Percentiles rank a stretch among this genome's conserved stretches.
These are phyloP conservation scores for Chytridiales sp. DNA, from an alignment of 371 early-diverging fungal genomes.

Conservation along the genomic window DNA sequence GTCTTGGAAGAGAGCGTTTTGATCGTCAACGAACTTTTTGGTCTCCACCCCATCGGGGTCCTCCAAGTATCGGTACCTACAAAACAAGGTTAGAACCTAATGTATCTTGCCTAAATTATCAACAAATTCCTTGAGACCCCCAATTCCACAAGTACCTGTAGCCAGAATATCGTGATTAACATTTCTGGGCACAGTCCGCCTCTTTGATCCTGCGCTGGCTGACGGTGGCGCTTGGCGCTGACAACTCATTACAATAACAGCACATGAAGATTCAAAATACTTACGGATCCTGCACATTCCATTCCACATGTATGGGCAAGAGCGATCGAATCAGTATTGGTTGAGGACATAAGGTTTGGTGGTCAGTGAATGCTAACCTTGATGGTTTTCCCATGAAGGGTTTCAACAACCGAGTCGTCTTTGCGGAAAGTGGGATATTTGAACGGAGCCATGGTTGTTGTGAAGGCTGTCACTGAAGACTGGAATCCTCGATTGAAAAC, in stretches of 20 bases:
- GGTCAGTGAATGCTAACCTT: constrained; percentile 9
- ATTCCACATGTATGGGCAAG: too few species aligned
- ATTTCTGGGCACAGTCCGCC: too few species aligned
- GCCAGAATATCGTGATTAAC: too few species aligned
- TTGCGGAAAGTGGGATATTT: constrained; percentile 31
- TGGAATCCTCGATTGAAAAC: too few species aligned
- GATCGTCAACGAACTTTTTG: constrained; percentile 38
- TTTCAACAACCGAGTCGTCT: constrained; percentile 45
- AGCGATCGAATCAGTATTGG: too few species aligned
- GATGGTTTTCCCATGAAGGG: constrained; percentile 42
- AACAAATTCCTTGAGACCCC: too few species aligned
- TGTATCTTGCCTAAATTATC: too few species aligned
- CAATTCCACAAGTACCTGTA: too few species aligned
- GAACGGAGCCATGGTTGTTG: constrained; percentile 11
- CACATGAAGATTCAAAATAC: not conserved
- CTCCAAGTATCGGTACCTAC: constrained; percentile 47
- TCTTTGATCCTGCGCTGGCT: constrained; percentile 24
- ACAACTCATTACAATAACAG: not conserved
- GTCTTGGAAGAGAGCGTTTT: constrained; percentile 34
- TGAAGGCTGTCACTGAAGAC: too few species aligned
- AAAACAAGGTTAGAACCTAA: too few species aligned
- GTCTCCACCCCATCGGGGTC: constrained; percentile 45
- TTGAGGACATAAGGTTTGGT: too few species aligned
- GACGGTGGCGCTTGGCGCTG: too few species aligned
- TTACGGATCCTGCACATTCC: constrained; percentile 13